Evolutionary conservation across 1,284 basidiomycete genomes (phyloP).

Genomic region (Microbotryum scabiosae): DNA sequence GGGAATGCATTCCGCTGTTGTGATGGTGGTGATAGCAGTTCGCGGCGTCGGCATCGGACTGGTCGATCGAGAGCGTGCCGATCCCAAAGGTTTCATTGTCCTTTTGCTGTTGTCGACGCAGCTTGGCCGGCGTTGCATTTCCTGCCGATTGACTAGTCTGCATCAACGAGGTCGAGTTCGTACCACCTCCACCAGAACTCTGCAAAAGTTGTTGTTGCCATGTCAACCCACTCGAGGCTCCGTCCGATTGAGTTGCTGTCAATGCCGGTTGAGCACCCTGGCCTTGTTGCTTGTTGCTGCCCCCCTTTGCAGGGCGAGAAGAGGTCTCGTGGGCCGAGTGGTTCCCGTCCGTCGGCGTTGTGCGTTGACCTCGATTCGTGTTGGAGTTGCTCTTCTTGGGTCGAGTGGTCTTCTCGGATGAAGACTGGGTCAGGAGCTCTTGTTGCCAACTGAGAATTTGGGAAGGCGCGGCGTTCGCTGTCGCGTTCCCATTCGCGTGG

Average conservation of each 20-base stretch:
- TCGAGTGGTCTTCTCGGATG: neutral
- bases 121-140: slow-evolving; percentile 4
- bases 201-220: no score
- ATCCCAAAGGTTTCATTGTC: slow-evolving; percentile 26
- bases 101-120: slow-evolving; percentile 18
- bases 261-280: no score
- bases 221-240: no score
- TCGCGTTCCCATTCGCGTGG: neutral
- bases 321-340: neutral
- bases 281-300: no score
- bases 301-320: neutral
- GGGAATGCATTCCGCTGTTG: neutral
- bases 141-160: neutral
- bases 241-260: no score
- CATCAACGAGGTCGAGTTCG: neutral
- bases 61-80: slow-evolving; percentile 6
- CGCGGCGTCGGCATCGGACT: neutral
- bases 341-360: neutral
- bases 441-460: slow-evolving; percentile 27
- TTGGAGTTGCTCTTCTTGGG: slow-evolving; percentile 3
- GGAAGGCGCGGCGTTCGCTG: neutral
- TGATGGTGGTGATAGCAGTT: neutral
- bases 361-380: neutral
- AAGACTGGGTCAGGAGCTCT: slow-evolving; percentile 11
- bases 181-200: no score